Conservation (phyloP, 202 grass and related monocot genomes). For the Dendrocalamus latiflorus region DNA sequence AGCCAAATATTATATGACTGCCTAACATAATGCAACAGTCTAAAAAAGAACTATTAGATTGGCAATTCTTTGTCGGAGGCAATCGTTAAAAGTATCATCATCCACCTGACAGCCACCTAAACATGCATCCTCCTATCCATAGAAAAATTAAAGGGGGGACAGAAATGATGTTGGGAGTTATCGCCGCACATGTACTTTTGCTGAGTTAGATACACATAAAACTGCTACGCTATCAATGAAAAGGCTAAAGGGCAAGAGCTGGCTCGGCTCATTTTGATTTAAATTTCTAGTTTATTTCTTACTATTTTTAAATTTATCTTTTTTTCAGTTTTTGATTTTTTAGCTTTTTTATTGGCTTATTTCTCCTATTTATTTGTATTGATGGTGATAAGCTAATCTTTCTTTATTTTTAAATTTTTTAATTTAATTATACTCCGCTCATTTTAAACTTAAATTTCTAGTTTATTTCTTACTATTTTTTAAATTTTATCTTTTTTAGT, state of each 20-base stretch:
- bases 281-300: no score
- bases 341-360: no score
- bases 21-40: background rate
- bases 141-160: background rate
- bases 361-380: no score
- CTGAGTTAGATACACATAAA: background rate
- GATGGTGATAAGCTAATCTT: no score
- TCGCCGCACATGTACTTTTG: conserved; percentile 30
- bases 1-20: background rate
- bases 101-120: conserved; percentile 30
- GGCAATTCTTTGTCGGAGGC: background rate
- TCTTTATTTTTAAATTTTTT: no score
- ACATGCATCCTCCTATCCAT: background rate
- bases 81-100: background rate
- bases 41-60: background rate
- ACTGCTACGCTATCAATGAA: background rate
- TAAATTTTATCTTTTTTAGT: no score
- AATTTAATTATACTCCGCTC: no score
- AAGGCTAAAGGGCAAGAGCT: background rate
- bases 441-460: no score
- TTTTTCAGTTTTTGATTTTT: no score
- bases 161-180: conserved; percentile 17
- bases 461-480: no score
- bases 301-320: no score
- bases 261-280: no score